These are phyloP conservation scores for Tagetes patula DNA, from an alignment of 129 eudicot species.

Conservation along the genomic window DNA sequence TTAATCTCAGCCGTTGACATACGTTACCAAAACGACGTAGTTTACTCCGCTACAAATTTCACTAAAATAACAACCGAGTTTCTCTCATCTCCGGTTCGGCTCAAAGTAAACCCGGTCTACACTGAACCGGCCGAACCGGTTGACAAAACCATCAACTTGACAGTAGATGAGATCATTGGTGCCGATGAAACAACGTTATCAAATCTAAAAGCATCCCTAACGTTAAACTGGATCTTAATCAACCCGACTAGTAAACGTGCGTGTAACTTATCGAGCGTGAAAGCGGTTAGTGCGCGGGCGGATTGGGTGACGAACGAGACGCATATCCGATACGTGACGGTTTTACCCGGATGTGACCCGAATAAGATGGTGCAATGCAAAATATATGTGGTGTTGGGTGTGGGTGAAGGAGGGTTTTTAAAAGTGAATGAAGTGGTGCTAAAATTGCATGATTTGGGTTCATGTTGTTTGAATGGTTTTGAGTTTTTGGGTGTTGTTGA, in stretches of 20 bases:
- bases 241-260: conserved; percentile 1
- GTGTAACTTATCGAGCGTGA: conserved; percentile 10
- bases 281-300: conserved; percentile 1
- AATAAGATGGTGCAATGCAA: conserved; percentile 22
- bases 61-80: conserved; percentile 32
- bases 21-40: conserved; percentile 18
- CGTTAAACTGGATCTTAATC: conserved; percentile 44
- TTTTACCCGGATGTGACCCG: conserved; percentile 13
- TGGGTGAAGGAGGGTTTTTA: conserved; percentile 1
- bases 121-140: too few relatives aligned
- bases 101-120: conserved; percentile 26
- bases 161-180: too few relatives aligned
- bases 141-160: too few relatives aligned
- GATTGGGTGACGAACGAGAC: conserved; percentile 24
- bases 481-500: too few relatives aligned
- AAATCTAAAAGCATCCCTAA: too few relatives aligned
- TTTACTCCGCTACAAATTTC: conserved; percentile 19
- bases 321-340: conserved; percentile 17
- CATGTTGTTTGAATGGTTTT: too few relatives aligned
- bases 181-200: too few relatives aligned
- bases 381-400: conserved; percentile 28
- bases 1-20: conserved; percentile 51
- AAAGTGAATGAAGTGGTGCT: too few relatives aligned
- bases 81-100: conserved; percentile 14
- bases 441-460: too few relatives aligned